Percentiles rank a stretch among this genome's conserved stretches.
Evolutionary conservation across 345 rosid species (phyloP).

Genomic region (Combretum micranthum): DNA sequence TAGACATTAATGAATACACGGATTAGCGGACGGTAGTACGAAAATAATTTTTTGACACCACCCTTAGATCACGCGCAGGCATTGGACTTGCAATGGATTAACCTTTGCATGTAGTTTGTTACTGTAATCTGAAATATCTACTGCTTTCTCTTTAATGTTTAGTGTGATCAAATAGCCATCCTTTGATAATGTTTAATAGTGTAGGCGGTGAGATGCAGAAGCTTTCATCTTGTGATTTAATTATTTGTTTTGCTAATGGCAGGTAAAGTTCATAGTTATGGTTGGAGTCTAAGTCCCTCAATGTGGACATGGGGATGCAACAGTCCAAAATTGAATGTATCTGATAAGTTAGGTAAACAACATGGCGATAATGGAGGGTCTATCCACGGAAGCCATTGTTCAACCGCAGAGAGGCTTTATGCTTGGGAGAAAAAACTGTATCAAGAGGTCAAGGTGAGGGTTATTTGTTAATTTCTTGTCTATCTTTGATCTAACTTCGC

Average conservation of each 20-base stretch:
- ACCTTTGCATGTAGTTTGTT: no score
- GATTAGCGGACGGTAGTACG: no score
- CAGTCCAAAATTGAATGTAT: conserved; percentile 41
- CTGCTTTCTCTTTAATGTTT: no score
- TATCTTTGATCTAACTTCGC: background rate
- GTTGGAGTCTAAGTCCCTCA: conserved; percentile 55
- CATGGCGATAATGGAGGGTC: conserved; percentile 13
- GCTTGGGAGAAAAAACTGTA: conserved; percentile 97
- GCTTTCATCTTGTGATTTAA: background rate
- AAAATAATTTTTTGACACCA: no score
- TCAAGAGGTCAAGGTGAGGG: conserved; percentile 80
- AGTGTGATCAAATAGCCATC: no score
- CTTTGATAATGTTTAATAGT: no score
- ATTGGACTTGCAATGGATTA: no score
- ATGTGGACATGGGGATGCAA: conserved; percentile 65
- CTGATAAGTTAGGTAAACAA: conserved; percentile 28
- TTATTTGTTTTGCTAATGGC: conserved; percentile 10
- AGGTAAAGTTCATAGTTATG: conserved; percentile 58
- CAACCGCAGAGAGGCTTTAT: conserved; percentile 75
- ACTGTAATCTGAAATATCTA: no score
- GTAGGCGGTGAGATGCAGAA: background rate
- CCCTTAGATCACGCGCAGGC: no score
- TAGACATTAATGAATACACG: no score
- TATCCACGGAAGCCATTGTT: conserved; percentile 49
- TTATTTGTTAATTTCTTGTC: background rate